Evolutionary conservation across 192 early-diverging fungal species (phyloP), one percentile per base, ranked within the genome.

Genomic region (Mortierella alpina): DNA sequence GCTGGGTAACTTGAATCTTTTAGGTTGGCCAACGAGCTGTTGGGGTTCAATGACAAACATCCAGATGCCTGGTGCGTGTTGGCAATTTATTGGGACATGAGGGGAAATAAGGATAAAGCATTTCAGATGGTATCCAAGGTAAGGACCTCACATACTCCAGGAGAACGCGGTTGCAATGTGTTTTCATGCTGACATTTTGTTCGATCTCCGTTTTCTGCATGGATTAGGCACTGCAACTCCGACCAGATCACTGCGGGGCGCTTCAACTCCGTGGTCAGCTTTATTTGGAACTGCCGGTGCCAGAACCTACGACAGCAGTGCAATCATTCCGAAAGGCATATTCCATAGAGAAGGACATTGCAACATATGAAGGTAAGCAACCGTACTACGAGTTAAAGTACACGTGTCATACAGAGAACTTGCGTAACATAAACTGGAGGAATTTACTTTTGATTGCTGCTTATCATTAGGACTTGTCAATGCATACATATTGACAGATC

Each of bases 61-160:
- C 74, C 74, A 7, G 74, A 76, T 45, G 42, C 64, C 17, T 76
- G 74, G 74, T 76, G 74, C 39, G 67, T 76, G 10, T 52, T 50
- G 50, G 74, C 67, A 1, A 18, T 70, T 39, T 65, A 53, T 51
- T 76, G 59, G 66, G 61, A 68, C 4, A 58, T 55, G 47, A 58
- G 52, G n/a, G 60, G 54, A 2, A 39, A 76, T 9, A 63, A 47
- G 45, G 55, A 69, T 15, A 76, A 46, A 41, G 74, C 74, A 12
- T 47, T 76, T 2, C 67, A 59, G 22, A 59, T 70, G 66, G 49
- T 64, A 6, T 63, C 59, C 17, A 63, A 41, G 55, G 74, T 76
- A 76, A 8, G 59, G 47, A 0, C 7, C 2, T 17, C 13, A 17
- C n/a, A 5, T 31, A 17, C 23, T 11, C 17, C 63, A 12, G 15